A percentile compares a stretch with the other conserved stretches of the same genome.
These are phyloP conservation scores for Pleurotus tuoliensis DNA, from an alignment of 768 basidiomycete genomes.

Conservation along the genomic window DNA sequence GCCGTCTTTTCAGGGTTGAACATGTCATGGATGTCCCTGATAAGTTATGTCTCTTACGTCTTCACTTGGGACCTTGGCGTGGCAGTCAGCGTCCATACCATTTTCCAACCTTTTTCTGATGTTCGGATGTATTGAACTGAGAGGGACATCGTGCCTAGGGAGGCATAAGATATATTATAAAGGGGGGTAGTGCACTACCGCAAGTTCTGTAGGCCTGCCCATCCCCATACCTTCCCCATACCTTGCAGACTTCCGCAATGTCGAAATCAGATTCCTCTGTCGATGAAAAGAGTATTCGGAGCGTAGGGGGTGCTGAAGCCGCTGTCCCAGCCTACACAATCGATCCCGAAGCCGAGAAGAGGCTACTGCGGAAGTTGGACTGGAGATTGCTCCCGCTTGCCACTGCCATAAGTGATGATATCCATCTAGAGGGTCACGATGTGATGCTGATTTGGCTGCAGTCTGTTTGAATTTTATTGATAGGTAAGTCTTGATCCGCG, in stretches of 20 bases:
- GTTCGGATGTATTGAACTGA: not conserved
- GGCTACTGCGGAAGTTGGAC: constrained; percentile 32
- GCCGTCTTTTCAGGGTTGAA: too few relatives aligned
- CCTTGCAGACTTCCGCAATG: not conserved
- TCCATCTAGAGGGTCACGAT: too few relatives aligned
- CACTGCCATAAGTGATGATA: constrained; percentile 23
- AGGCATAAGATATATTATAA: too few relatives aligned
- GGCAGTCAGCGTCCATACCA: not conserved
- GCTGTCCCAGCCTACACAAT: constrained; percentile 11
- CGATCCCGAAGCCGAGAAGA: constrained; percentile 29
- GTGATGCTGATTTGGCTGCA: constrained; percentile 8
- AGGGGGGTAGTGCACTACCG: not conserved
- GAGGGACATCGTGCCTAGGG: not conserved
- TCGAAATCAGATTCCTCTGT: not conserved
- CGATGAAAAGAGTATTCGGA: constrained; percentile 1
- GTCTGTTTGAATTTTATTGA: constrained; percentile 37
- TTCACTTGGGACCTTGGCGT: not conserved
- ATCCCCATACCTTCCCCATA: not conserved
- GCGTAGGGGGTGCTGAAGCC: not conserved
- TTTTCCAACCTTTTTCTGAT: not conserved
- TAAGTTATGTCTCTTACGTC: too few relatives aligned
- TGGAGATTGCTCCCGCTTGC: constrained; percentile 31
- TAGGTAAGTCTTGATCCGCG: constrained; percentile 17
- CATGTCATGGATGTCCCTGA: too few relatives aligned
- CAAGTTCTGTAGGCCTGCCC: not conserved